phyloP scores from a whole-genome alignment of 2,329 filamentous ascomycete species.

The Diaporthe nobilis region DNA sequence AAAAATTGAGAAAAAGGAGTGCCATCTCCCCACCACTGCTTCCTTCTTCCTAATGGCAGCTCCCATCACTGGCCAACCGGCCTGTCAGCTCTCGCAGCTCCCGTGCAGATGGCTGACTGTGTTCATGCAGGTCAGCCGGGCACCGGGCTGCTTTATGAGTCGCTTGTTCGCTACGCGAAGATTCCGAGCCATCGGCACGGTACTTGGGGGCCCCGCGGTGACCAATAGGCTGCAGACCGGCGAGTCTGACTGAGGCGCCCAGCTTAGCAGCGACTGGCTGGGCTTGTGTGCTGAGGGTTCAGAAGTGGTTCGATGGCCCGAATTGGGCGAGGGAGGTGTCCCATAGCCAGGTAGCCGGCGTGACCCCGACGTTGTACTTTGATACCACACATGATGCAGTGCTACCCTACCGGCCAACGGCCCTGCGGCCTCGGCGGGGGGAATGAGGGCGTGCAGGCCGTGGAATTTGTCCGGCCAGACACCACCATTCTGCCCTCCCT shows the following conservation, averaged over 20 bases:
- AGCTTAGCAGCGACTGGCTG: constrained; percentile 4
- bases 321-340: constrained; percentile 26
- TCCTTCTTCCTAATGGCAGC: constrained; percentile 10
- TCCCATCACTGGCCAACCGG: neutral
- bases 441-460: constrained; percentile 34
- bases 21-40: constrained; percentile 11
- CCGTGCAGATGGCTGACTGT: constrained; percentile 29
- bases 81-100: constrained; percentile 32
- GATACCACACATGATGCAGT: constrained; percentile 36
- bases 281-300: constrained; percentile 11
- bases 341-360: constrained; percentile 23
- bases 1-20: constrained; percentile 11
- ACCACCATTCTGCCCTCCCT: constrained; percentile 13
- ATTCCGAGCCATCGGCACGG: constrained; percentile 30
- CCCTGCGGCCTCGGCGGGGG: constrained; percentile 26
- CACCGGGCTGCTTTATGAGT: constrained; percentile 17
- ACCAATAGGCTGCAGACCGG: constrained; percentile 10
- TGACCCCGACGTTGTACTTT: constrained; percentile 34
- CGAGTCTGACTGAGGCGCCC: constrained; percentile 13
- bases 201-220: constrained; percentile 10
- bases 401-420: constrained; percentile 26
- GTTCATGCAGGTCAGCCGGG: constrained; percentile 32
- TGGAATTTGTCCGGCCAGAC: constrained; percentile 29
- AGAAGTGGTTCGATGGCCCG: constrained; percentile 27
- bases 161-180: constrained; percentile 18